Evolutionary conservation across 306 rosid species (phyloP).

Genomic region (Styphnolobium japonicum): DNA sequence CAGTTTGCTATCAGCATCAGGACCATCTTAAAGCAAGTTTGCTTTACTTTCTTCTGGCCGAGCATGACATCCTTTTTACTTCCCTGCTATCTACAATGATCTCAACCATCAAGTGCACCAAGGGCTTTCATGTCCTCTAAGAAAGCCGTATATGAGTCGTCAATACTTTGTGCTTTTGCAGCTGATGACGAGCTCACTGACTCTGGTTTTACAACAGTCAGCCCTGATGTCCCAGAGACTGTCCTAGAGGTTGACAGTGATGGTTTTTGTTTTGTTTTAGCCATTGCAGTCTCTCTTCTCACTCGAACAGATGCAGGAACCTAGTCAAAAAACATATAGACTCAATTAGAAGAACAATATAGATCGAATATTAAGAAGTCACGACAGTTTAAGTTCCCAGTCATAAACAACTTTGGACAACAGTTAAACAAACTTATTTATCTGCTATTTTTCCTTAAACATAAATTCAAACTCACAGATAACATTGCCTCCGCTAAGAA

Average conservation of each 20-base stretch:
- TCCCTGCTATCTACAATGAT: not conserved
- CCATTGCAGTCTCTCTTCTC: conserved; percentile 70
- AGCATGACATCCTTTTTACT: not conserved
- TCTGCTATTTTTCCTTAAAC: not conserved
- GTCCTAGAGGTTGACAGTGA: conserved; percentile 39
- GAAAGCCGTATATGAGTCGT: conserved; percentile 72
- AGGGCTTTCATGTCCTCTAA: conserved; percentile 85
- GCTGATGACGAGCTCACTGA: conserved; percentile 54
- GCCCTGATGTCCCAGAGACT: conserved; percentile 37
- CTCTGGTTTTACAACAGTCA: conserved; percentile 49
- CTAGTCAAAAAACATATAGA: conserved; percentile 38
- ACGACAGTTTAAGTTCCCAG: not conserved
- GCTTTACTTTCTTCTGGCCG: not conserved
- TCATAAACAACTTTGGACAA: not conserved
- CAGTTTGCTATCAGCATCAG: not conserved
- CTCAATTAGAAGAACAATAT: not conserved
- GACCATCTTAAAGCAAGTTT: not conserved
- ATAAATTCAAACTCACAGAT: not conserved
- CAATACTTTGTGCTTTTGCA: conserved; percentile 64
- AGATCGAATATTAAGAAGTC: not conserved
- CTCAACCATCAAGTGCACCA: conserved; percentile 84
- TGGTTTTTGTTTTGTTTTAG: conserved; percentile 70
- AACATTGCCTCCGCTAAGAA: not conserved
- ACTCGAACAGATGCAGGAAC: conserved; percentile 95
- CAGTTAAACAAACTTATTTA: not conserved